A percentile compares a stretch with the other conserved stretches of the same genome.
Conservation (phyloP, 106 monocot species). For the Dendrobium nobile region DNA sequence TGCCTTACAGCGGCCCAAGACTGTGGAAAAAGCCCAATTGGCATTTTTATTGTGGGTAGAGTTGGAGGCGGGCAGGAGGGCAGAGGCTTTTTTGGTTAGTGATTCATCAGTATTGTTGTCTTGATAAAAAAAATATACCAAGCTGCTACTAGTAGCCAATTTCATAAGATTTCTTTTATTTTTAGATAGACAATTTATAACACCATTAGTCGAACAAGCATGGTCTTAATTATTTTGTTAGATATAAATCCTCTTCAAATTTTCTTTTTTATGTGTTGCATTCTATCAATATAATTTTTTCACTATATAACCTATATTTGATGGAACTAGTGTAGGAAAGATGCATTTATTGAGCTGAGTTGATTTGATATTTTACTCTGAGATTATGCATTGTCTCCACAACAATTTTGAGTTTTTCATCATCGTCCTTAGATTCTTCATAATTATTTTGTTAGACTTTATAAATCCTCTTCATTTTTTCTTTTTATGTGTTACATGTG, state of each 20-base stretch:
- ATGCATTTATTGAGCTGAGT: neutral
- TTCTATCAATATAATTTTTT: neutral
- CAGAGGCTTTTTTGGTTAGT: constrained; percentile 87
- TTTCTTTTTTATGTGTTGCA: too few species aligned
- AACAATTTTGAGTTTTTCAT: neutral
- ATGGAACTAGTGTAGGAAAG: neutral
- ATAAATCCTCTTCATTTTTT: neutral
- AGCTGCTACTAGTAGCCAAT: neutral
- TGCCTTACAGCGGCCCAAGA: constrained; percentile 92
- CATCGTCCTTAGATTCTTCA: neutral
- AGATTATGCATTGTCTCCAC: neutral
- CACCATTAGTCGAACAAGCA: neutral
- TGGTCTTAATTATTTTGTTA: neutral
- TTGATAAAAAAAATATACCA: neutral
- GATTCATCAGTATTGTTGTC: neutral
- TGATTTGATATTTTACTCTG: neutral
- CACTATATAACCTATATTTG: neutral
- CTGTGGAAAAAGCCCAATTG: constrained; percentile 89
- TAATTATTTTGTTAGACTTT: neutral
- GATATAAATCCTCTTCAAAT: too few species aligned
- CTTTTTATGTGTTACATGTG: too few species aligned
- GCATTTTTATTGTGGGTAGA: constrained; percentile 90
- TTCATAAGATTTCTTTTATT: neutral
- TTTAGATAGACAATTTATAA: neutral
- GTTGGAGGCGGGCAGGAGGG: constrained; percentile 84